Evolutionary conservation across 2,329 filamentous ascomycete species (phyloP), one percentile per base, ranked within the genome.

Genomic region (Fusarium pseudograminearum): DNA sequence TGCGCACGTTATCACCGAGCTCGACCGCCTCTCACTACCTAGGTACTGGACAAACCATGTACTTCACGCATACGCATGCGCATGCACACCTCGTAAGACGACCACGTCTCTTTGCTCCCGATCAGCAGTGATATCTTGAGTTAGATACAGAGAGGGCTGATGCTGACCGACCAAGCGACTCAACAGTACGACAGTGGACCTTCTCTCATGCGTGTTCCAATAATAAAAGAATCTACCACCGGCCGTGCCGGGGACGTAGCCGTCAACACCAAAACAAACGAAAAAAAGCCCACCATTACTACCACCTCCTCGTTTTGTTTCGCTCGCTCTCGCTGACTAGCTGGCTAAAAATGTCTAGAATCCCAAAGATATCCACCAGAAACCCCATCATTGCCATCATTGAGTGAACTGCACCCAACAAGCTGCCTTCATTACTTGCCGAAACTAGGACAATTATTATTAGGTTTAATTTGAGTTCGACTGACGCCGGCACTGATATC

Each of bases 141-240:
- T 34, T 50, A 40, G 42, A 46, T 15, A 26, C 42, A 46, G 26
- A 44, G 40, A 46, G 26, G 56, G 53, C 67, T 70, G 67, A 60
- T 58, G 67, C 54, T 70, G 53, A 57, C 58, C n/a, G 22, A 46
- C 51, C 51, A 20, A 52, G 7, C 34, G 24, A 52, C 45, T 44
- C 48, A 51, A 31, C 46, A 31, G 22, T 40, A 18, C 33, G 26
- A n/a, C 34, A 45, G 65, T 69, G 65, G 65, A 56, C 31, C 56
- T 61, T 53, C 15, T 53, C 15, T 61, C 61, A 38, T 33, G 34
- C 40, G 51, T 68, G 63, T 70, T 65, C 67, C 63, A 70, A 57
- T 59, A 71, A 54, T 59, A 70, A 65, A 68, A 68, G 67, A 71
- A 61, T 31, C 22, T 34, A 41, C 31, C 12, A 53, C 62, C 67